Base-by-base conservation (phyloP, 179 eudicot genomes). In the Patellifolia procumbens region DNA sequence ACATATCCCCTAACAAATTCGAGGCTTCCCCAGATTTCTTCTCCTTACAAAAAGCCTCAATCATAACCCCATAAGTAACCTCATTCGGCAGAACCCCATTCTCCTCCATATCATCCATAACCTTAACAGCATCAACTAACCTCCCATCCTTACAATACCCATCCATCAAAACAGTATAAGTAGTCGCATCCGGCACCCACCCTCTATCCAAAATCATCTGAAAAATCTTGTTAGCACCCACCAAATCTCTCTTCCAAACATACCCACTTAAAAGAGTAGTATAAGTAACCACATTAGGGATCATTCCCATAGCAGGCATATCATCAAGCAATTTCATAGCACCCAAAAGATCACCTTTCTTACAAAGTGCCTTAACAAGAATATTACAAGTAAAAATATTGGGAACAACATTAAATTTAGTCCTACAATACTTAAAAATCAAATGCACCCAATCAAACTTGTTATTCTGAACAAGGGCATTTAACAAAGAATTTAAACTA, bases 71-170 rank as follows among this genome's bases (percentile, higher is more conserved):
- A 63, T 93, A 93, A 11, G 97, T 91, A 65, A 88, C 80, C 39
- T 86, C 90, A 80, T 89, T 91, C 5, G 95, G 90, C 51, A 78
- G 70, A 65, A 93, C 86, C 70, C 86, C 84, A 48, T 87, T 88
- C 64, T 82, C 93, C 84, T 85, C 95, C 98, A 93, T 93, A 39
- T 91, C 95, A 81, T 93, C 98, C 98, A 93, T 91, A 28, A 90
- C 81, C 79, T 83, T 91, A 0, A 89, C 79, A 1, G 97, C 97
- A 75, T 93, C 97, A 12, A 74, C 39, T 66, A 93, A 77, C 53
- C 78, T 75, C 61, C 97, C 93, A 20, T 65, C 70, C 82, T 80
- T 89, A 79, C 92, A 89, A 85, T 82, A 91, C 72, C 97, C 97
- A 74, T 92, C 91, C 88, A 92, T 91, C 84, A 92, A 76, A 52